Base-by-base conservation (phyloP, 2,329 filamentous ascomycete genomes). In the Leptographium radiaticola region DNA sequence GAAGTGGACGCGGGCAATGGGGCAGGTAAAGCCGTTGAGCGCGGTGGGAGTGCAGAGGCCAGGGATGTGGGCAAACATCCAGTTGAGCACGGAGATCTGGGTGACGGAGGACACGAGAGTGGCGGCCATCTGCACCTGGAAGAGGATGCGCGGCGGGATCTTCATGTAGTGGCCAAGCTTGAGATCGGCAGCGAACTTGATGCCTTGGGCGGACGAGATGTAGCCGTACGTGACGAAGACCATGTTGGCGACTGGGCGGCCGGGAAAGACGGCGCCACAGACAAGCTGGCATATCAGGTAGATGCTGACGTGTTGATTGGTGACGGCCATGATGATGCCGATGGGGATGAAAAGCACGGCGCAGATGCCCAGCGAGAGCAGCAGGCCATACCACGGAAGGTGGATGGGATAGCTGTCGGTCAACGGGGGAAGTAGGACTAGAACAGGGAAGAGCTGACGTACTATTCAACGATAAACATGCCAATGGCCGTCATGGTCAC, bases 201-300 rank as follows among this genome's bases (percentile, higher is more conserved):
- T 85, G 33, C 89, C 89, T 69, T 95, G 89, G 0, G 87, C 86
- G 0, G 86, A 90, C 6, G 86, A 89, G 63, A 93, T 93, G 68
- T 93, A 94, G 57, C 87, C 88, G 65, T 93, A 95, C 0, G 87
- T 93, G 49, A 91, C 87, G 62, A 94, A 95, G 39, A 94, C 87
- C 89, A 94, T 94, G 67, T 94, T 93, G 51, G 88, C 89, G 12
- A 94, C 87, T 1, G 89, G 89, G 1, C 86, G 83, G 33, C 89
- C 89, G 0, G 88, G 88, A 65, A 94, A 94, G 16, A 89, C 75
- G 51, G 79, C 82, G 53, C 89, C 89, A 58, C 87, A 91, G 59
- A 93, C 83, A 55, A 94, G 77, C 67, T 93, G 88, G 66, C 87
- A 91, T 61, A 93, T 87, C 39, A 93, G 76, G 65, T 91, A 93